Conservation (phyloP, 2,329 filamentous ascomycete species). For the Hypoxylon sp. region DNA sequence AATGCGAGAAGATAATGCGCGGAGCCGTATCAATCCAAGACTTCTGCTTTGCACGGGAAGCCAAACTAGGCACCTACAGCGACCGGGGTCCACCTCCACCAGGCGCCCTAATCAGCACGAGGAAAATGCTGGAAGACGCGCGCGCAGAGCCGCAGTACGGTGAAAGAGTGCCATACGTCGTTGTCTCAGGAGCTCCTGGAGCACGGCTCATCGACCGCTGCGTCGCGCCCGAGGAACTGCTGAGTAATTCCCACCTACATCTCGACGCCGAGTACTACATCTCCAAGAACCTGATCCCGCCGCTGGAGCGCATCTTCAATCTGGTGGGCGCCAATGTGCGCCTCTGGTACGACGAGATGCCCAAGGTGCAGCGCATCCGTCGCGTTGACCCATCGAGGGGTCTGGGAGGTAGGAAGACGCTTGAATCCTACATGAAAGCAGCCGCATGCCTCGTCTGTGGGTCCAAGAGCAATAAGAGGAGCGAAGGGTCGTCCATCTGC, state of each 20-base stretch:
- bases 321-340: conserved; percentile 92
- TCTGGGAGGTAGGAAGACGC: conserved; percentile 72
- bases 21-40: conserved; percentile 92
- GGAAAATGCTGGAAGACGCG: conserved; percentile 87
- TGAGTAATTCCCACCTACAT: conserved; percentile 81
- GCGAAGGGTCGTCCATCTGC: conserved; percentile 66
- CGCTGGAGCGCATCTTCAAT: conserved; percentile 95
- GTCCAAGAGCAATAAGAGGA: conserved; percentile 63
- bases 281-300: conserved; percentile 93
- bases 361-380: conserved; percentile 84
- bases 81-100: conserved; percentile 85
- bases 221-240: conserved; percentile 86
- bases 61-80: conserved; percentile 89
- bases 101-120: conserved; percentile 89
- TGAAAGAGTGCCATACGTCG: conserved; percentile 94
- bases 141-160: conserved; percentile 93
- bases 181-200: conserved; percentile 88
- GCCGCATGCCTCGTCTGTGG: conserved; percentile 85
- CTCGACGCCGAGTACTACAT: conserved; percentile 98
- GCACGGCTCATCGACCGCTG: conserved; percentile 90
- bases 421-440: conserved; percentile 94
- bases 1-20: conserved; percentile 93
- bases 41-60: conserved; percentile 95
- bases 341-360: conserved; percentile 97
- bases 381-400: conserved; percentile 64